phyloP scores from a whole-genome alignment of 2,329 filamentous ascomycete genomes.

The Rutstroemia sp. region DNA sequence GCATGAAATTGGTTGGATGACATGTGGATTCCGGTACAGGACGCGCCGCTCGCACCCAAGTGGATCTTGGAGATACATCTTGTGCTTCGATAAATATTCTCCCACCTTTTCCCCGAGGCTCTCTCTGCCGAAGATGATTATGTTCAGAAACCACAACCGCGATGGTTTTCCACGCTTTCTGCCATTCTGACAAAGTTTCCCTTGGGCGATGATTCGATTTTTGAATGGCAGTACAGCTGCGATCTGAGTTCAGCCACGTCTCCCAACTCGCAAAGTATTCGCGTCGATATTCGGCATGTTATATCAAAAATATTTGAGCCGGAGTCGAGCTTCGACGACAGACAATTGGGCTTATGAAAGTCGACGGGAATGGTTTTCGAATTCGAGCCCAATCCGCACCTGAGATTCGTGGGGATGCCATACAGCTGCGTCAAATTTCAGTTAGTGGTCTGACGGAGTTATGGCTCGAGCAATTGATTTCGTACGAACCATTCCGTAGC shows the following conservation, averaged over 20 bases:
- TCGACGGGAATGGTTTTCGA: neutral
- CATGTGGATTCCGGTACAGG: slow-evolving; percentile 14
- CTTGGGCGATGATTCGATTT: neutral
- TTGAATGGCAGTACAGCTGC: slow-evolving; percentile 12
- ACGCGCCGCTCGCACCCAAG: slow-evolving; percentile 5
- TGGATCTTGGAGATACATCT: slow-evolving; percentile 17
- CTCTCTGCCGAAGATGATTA: slow-evolving; percentile 9
- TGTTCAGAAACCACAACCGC: slow-evolving; percentile 8
- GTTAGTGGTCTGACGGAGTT: no score
- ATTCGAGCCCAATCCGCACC: neutral
- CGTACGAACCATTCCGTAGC: no score
- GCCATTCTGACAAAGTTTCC: neutral
- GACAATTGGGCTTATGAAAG: neutral
- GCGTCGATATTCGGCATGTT: neutral
- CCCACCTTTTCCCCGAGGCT: slow-evolving; percentile 7
- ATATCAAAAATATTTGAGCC: slow-evolving; percentile 3
- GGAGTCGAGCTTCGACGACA: neutral
- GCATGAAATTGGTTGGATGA: slow-evolving; percentile 2
- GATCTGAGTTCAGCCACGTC: slow-evolving; percentile 3
- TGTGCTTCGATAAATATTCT: slow-evolving; percentile 5
- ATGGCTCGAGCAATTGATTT: no score
- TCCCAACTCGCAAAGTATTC: slow-evolving; percentile 7
- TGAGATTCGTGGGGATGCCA: no score
- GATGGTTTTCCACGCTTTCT: neutral
- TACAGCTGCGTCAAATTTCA: no score